Percentiles rank a stretch among this genome's conserved stretches.
Conservation (phyloP, 2,329 filamentous ascomycete species). For the Cercospora sp. region DNA sequence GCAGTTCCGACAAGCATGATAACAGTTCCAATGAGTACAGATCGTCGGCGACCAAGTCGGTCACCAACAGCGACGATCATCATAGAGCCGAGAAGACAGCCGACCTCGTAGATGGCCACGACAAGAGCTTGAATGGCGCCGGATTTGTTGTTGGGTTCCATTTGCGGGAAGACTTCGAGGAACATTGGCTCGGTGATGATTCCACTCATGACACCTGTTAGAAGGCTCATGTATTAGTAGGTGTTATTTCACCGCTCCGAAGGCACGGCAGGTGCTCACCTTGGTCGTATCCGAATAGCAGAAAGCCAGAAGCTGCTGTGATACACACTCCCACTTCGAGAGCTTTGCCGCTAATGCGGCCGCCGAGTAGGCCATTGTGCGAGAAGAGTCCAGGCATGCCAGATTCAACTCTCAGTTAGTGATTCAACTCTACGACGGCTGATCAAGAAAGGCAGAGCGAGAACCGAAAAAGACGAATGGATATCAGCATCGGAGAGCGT, state of each 20-base stretch:
- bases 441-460: neutral
- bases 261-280: neutral
- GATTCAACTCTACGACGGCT: neutral
- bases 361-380: conserved; percentile 25
- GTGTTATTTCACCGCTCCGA: conserved; percentile 1
- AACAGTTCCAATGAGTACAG: conserved; percentile 58
- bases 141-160: conserved; percentile 35
- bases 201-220: conserved; percentile 45
- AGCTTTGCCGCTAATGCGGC: conserved; percentile 19
- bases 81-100: conserved; percentile 42
- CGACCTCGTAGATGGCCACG: conserved; percentile 39
- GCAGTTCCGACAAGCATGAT: conserved; percentile 62
- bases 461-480: neutral
- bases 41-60: conserved; percentile 56
- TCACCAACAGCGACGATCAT: conserved; percentile 54
- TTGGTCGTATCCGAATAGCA: conserved; percentile 29
- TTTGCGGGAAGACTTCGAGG: conserved; percentile 43
- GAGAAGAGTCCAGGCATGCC: conserved; percentile 18
- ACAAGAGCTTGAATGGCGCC: conserved; percentile 36
- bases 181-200: conserved; percentile 46
- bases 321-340: conserved; percentile 24
- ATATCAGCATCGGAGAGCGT: neutral
- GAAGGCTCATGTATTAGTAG: neutral
- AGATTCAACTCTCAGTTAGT: neutral
- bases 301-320: conserved; percentile 21